A percentile compares a stretch with the other conserved stretches of the same genome.
These are phyloP conservation scores for Ceratocystis harringtonii DNA, from an alignment of 2,329 filamentous ascomycete species.

Conservation along the genomic window DNA sequence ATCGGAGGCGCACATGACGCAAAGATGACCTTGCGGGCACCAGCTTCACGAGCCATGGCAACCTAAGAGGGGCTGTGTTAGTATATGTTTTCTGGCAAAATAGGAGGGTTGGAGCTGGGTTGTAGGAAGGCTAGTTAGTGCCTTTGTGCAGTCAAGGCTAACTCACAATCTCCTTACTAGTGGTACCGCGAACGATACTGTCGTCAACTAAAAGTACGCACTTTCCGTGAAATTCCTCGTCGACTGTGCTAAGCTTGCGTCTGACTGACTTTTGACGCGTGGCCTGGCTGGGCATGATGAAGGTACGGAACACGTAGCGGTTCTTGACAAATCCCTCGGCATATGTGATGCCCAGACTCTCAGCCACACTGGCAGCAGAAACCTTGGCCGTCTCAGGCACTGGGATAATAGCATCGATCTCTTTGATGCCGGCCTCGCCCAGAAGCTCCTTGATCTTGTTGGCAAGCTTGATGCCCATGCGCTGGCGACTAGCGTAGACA, in stretches of 20 bases:
- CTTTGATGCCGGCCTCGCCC: slow-evolving; percentile 51
- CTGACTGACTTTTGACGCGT: slow-evolving; percentile 73
- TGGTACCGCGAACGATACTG: slow-evolving; percentile 76
- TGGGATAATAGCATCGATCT: slow-evolving; percentile 51
- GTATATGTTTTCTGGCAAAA: background rate
- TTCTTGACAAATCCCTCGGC: slow-evolving; percentile 80
- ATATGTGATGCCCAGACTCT: slow-evolving; percentile 59
- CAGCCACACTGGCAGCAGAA: slow-evolving; percentile 59
- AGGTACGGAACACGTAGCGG: slow-evolving; percentile 74
- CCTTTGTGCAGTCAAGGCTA: too few relatives aligned
- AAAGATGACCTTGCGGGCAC: slow-evolving; percentile 69
- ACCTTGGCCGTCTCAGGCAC: slow-evolving; percentile 54
- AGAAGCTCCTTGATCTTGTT: slow-evolving; percentile 54
- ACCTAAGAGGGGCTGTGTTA: slow-evolving; percentile 20
- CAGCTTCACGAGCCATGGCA: slow-evolving; percentile 67
- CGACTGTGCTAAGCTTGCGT: slow-evolving; percentile 77
- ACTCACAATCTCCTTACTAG: slow-evolving; percentile 37
- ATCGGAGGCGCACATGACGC: slow-evolving; percentile 70
- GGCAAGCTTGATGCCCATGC: slow-evolving; percentile 74
- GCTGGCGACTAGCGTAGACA: slow-evolving; percentile 66
- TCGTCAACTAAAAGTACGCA: slow-evolving; percentile 79
- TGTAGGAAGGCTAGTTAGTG: too few relatives aligned
- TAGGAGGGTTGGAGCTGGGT: too few relatives aligned
- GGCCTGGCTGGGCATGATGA: slow-evolving; percentile 60
- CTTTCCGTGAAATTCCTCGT: slow-evolving; percentile 66